phyloP scores from a whole-genome alignment of 2,329 filamentous ascomycete species.

The Paracoccidioides brasiliensis region DNA sequence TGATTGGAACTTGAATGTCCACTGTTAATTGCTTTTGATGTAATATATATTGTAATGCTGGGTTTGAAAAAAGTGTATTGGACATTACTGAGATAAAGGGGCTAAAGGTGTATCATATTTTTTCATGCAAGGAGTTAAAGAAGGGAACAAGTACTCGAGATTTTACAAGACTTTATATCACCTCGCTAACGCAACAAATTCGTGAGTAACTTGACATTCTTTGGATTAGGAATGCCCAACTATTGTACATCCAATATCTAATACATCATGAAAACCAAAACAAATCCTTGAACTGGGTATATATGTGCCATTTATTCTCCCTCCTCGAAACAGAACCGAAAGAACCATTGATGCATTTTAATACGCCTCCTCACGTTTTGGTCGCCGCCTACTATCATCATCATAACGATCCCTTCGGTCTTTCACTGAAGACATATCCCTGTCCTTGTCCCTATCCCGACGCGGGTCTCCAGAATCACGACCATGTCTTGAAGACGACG shows the following conservation, averaged over 20 bases:
- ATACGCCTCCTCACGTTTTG: constrained; percentile 1
- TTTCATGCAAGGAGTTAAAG: not conserved
- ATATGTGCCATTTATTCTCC: not conserved
- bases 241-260: not conserved
- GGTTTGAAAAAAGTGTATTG: not conserved
- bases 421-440: constrained; percentile 11
- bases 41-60: constrained; percentile 4
- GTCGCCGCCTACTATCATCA: constrained; percentile 2
- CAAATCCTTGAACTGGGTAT: not conserved
- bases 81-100: not conserved
- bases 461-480: constrained; percentile 16
- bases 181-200: not conserved
- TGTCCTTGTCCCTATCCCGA: constrained; percentile 18
- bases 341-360: constrained; percentile 8
- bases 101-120: not conserved
- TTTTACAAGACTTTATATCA: not conserved
- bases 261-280: not conserved
- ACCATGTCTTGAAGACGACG: constrained; percentile 22
- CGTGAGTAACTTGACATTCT: not conserved
- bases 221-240: not conserved
- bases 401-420: constrained; percentile 15
- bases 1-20: constrained; percentile 23
- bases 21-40: not conserved
- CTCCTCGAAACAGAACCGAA: not conserved
- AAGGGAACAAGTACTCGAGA: not conserved